Conservation (phyloP, 257 asterid genomes). For the Misopates orontium region DNA sequence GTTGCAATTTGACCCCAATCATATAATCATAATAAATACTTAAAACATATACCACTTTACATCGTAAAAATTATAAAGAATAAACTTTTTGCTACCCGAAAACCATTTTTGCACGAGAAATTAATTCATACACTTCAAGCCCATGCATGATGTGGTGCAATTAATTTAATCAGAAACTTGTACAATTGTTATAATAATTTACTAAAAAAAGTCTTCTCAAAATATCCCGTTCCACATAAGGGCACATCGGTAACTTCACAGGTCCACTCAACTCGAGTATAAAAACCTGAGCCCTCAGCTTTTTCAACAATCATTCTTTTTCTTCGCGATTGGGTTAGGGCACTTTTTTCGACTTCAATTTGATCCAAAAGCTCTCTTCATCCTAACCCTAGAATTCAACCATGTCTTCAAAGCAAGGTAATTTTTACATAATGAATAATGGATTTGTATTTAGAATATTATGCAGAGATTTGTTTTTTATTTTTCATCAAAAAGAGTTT, state of each 20-base stretch:
- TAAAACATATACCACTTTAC: no score
- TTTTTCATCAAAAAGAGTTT: background rate
- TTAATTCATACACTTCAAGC: no score
- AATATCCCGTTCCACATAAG: background rate
- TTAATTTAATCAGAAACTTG: no score
- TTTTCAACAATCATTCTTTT: constrained; percentile 9
- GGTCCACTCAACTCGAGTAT: background rate
- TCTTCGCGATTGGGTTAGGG: constrained; percentile 3
- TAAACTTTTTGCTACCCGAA: no score
- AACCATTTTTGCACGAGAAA: no score
- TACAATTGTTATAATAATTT: no score
- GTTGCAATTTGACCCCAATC: no score
- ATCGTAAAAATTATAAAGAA: no score
- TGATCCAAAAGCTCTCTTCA: background rate
- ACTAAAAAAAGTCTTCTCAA: background rate
- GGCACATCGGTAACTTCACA: background rate
- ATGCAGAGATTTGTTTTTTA: constrained; percentile 22
- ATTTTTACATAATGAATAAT: background rate
- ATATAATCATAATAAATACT: no score
- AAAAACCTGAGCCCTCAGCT: background rate
- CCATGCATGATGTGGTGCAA: no score
- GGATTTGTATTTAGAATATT: no score
- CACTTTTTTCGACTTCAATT: background rate
- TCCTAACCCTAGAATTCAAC: constrained; percentile 31
- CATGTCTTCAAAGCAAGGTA: constrained; percentile 50